Evolutionary conservation across 2,329 filamentous ascomycete genomes (phyloP), one percentile per base, ranked within the genome.

Genomic region (Fusarium sp.): DNA sequence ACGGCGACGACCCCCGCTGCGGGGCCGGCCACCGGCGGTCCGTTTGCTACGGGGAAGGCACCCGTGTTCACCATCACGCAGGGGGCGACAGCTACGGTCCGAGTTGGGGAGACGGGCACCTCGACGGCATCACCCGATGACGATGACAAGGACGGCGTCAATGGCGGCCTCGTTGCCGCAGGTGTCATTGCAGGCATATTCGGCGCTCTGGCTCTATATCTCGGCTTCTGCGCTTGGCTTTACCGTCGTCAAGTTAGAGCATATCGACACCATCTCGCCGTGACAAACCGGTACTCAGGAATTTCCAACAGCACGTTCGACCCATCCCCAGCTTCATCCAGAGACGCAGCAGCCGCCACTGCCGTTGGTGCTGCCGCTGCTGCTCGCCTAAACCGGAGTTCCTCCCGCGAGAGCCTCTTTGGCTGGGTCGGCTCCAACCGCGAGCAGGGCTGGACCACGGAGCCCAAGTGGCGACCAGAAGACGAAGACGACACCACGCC

Each of bases 211-310:
- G 91, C 91, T 3, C 83, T 85, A 2, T 94, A 94, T 80, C 87
- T 94, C 14, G 91, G 90, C 54, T 94, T 93, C 85, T 93, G 92
- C 82, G 88, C 89, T 20, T 94, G 91, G 89, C 84, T 95, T 9
- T 95, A 95, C 84, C 88, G 92, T 32, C 91, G 91, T 58, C 92
- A 93, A 80, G 88, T 95, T 18, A 82, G 85, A 34, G 88, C 93
- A 11, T 95, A 94, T 85, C 92, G 92, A 82, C 85, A 88, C 37
- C 93, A 95, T 79, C 88, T 93, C 35, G 90, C 91, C 2, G 88
- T 92, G 77, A 85, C 89, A 2, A 92, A 94, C 77, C 86, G 88
- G 5, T 89, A 90, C 60, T 83, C 84, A 1, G 81, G 84, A 23
- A 83, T 84, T 20, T 84, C 83, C n/a, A 82, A 84, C 23, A 85